phyloP scores from a whole-genome alignment of 225 moss, liverwort and hornwort species.

The Anthoceros angustus region DNA sequence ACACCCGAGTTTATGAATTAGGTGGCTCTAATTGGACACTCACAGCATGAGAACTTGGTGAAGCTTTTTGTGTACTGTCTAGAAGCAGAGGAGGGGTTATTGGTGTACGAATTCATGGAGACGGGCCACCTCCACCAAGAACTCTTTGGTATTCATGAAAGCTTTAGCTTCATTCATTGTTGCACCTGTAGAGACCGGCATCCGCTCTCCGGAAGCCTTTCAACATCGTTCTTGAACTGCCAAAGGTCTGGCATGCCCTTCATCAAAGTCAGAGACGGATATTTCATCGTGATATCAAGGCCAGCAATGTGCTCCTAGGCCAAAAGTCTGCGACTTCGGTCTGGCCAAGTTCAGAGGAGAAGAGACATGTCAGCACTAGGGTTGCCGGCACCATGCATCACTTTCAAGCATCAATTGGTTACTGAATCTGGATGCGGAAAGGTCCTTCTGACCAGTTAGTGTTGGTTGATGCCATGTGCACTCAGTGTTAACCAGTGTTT shows the following conservation, averaged over 20 bases:
- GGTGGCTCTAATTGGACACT: not conserved
- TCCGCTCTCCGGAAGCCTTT: not conserved
- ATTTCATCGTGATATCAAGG: not conserved
- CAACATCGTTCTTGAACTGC: not conserved
- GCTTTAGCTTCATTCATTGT: not conserved
- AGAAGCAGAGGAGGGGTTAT: not conserved
- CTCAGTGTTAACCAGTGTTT: constrained; percentile 3
- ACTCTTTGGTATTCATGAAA: not conserved
- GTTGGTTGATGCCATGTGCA: not conserved
- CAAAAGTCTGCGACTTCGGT: not conserved
- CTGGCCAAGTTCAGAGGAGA: not conserved
- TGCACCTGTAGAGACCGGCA: not conserved
- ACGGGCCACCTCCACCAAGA: not conserved
- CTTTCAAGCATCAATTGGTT: not conserved
- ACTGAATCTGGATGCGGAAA: not conserved
- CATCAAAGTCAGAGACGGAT: not conserved
- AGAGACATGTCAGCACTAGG: not conserved
- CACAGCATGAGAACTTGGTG: not conserved
- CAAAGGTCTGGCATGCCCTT: not conserved
- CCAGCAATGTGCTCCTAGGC: not conserved
- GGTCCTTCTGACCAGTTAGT: not conserved
- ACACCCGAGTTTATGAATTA: not conserved
- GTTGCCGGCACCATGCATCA: not conserved
- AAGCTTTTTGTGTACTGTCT: not conserved
- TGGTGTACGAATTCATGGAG: not conserved